Conservation (phyloP, 2,329 filamentous ascomycete species). For the Lachnellula occidentalis region DNA sequence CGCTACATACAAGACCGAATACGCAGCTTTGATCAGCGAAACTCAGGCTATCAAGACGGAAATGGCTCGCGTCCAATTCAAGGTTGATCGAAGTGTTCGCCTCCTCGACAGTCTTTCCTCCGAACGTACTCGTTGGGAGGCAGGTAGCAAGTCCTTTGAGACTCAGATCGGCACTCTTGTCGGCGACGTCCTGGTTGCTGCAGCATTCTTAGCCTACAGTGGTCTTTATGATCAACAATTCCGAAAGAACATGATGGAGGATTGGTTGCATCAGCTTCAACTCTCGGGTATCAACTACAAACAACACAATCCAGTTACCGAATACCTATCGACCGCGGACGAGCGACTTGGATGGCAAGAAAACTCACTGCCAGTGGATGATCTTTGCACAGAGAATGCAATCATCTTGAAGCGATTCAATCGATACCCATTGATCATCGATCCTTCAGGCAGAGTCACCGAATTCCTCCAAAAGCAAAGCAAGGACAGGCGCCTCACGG, state of each 20-base stretch:
- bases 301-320: conserved; percentile 86
- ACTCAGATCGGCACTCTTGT: conserved; percentile 96
- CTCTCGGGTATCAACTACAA: conserved; percentile 94
- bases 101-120: conserved; percentile 92
- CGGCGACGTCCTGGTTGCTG: conserved; percentile 91
- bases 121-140: conserved; percentile 89
- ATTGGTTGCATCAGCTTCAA: conserved; percentile 91
- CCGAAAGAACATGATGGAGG: conserved; percentile 94
- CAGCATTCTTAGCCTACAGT: conserved; percentile 93
- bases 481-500: conserved; percentile 86
- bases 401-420: conserved; percentile 98
- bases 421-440: conserved; percentile 95
- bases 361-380: conserved; percentile 87
- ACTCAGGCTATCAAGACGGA: conserved; percentile 95
- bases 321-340: conserved; percentile 94
- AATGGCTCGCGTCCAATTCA: conserved; percentile 94
- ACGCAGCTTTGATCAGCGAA: conserved; percentile 91
- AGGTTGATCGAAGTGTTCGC: conserved; percentile 93
- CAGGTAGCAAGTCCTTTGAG: conserved; percentile 95
- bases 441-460: conserved; percentile 88
- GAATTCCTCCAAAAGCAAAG: conserved; percentile 95
- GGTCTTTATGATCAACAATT: conserved; percentile 98
- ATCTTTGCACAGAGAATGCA: conserved; percentile 97
- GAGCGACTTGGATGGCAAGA: conserved; percentile 94
- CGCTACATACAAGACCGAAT: conserved; percentile 91